Base-by-base conservation (phyloP, 225 moss, liverwort and hornwort genomes). In the Physcomitrellopsis africana region DNA sequence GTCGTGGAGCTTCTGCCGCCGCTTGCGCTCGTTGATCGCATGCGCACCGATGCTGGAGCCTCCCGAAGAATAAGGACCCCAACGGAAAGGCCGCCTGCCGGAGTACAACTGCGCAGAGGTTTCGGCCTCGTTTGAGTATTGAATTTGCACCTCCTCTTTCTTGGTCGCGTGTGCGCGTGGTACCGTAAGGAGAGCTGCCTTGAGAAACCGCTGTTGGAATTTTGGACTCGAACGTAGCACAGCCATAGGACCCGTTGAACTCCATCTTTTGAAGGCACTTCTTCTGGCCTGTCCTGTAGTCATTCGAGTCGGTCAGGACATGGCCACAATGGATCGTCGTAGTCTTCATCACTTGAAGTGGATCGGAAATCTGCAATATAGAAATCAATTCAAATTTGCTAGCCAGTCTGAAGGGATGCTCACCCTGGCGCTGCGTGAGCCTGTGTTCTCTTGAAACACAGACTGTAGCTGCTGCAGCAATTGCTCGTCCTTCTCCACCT, bases 1-100 rank as follows among this genome's bases (percentile, higher is more conserved):
- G 56, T 83, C 85, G 60, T 87, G 94, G 72, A 96, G 80, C 70
- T 90, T 90, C 83, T 88, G 88, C 53, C 96, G 67, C 55, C 96
- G 81, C 20, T 78, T 84, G 44, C 96, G 90, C 76, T 96, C 96
- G 0, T 94, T 92, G 12, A 81, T 74, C 14, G 89, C 93, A 80
- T 96, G 95, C 77, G 86, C 85, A 17, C 82, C 81, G 29, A 86
- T 82, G 42, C 85, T 82, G 51, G 83, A 22, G 16, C 81, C 82
- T 52, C 80, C 51, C 11, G 80, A 76, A 45, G 80, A 76, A 47
- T 53, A 75, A 12, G 76, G 76, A 9, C 76, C 59, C 24, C 46
- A 76, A 20, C 60, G 53, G 42, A 43, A 51, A 19, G 49, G 41
- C 66, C 9, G 32, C 32, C 74, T 15, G 12, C 58, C 17, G 16